These are phyloP conservation scores for Dalbergia cultrata DNA, from an alignment of 306 rosid genomes.

Conservation along the genomic window DNA sequence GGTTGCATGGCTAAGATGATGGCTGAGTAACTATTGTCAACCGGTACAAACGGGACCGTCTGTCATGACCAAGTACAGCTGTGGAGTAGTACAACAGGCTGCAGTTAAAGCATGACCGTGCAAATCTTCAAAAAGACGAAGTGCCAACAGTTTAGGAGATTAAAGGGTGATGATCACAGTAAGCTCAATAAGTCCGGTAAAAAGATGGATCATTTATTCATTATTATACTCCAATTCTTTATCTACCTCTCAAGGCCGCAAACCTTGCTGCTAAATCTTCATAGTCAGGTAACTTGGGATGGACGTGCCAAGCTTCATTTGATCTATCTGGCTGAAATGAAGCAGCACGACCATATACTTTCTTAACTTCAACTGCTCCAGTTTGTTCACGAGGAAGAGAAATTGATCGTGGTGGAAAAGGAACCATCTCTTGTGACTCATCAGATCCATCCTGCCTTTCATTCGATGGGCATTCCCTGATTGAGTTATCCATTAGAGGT, in stretches of 20 bases:
- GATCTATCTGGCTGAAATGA: conserved; percentile 78
- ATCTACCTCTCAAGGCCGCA: conserved; percentile 82
- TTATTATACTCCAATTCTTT: conserved; percentile 31
- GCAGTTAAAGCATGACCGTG: conserved; percentile 37
- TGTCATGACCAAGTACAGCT: conserved; percentile 24
- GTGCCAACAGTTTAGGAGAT: conserved; percentile 37
- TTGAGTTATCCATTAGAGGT: conserved; percentile 43
- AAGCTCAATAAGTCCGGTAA: conserved; percentile 34
- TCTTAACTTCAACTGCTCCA: conserved; percentile 58
- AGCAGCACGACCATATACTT: conserved; percentile 77
- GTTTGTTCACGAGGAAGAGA: conserved; percentile 81
- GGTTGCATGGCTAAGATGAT: conserved; percentile 19
- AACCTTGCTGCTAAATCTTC: conserved; percentile 88
- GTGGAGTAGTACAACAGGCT: conserved; percentile 35
- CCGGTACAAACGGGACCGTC: conserved; percentile 26
- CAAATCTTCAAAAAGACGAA: conserved; percentile 30
- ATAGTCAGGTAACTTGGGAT: conserved; percentile 91
- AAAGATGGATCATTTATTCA: conserved; percentile 24
- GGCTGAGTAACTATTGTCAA: conserved; percentile 28
- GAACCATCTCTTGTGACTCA: conserved; percentile 48
- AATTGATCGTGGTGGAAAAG: conserved; percentile 66
- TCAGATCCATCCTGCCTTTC: conserved; percentile 56
- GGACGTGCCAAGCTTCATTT: conserved; percentile 74
- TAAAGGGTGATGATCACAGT: conserved; percentile 35
- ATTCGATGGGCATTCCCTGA: conserved; percentile 49